phyloP scores from a whole-genome alignment of 106 monocot genomes.

The Dendrobium catenatum region DNA sequence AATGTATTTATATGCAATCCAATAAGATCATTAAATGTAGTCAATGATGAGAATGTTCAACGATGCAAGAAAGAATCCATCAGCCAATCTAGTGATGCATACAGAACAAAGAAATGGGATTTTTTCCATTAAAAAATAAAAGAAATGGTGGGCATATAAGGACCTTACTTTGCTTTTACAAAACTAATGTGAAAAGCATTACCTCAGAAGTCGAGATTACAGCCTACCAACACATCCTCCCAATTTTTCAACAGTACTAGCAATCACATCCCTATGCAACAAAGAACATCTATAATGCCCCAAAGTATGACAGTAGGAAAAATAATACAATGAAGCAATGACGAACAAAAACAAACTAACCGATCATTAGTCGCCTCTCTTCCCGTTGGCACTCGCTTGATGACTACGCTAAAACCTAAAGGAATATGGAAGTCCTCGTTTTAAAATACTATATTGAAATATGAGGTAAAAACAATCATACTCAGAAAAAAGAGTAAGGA shows the following conservation, averaged over 20 bases:
- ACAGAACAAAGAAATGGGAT: neutral
- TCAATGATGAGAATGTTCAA: no score
- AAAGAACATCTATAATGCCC: neutral
- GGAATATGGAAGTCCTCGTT: constrained; percentile 36
- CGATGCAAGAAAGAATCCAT: neutral
- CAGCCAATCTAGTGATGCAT: neutral
- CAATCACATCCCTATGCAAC: constrained; percentile 1
- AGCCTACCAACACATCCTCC: constrained; percentile 1
- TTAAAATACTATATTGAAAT: constrained; percentile 23
- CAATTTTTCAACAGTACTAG: neutral
- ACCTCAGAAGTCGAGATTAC: constrained; percentile 19
- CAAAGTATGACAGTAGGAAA: neutral
- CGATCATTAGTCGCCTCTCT: constrained; percentile 2
- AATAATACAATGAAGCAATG: neutral
- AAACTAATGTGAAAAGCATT: neutral
- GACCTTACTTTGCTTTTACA: neutral
- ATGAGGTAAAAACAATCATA: neutral
- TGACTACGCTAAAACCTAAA: constrained; percentile 40
- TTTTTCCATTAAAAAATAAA: neutral
- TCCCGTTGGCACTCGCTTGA: constrained; percentile 45
- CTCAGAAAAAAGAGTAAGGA: neutral
- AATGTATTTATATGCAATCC: no score
- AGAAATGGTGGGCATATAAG: neutral
- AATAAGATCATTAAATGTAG: no score
- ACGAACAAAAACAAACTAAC: constrained; percentile 5